Evolutionary conservation across 495 filamentous ascomycete genomes (phyloP), one percentile per base, ranked within the genome.

Genomic region (Oidiodendron maius): DNA sequence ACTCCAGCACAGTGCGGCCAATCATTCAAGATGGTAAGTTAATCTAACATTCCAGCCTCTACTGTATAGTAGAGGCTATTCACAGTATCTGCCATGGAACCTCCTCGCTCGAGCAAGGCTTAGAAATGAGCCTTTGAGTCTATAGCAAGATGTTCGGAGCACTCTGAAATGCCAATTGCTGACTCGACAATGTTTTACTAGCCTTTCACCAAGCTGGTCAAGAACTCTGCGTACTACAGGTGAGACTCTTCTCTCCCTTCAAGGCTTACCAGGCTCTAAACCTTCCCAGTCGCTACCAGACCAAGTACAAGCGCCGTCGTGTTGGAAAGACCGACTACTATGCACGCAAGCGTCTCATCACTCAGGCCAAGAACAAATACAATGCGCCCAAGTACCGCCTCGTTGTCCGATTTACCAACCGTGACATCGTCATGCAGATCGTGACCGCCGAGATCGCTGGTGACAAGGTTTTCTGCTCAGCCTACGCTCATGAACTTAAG

Each of bases 341-440:
- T 71, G 93, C 93, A 67, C 93, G 93, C 76, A 96, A 96, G 84
- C 86, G 93, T 64, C 79, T 99, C 73, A 94, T 95, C 82, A 91
- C 89, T 75, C 93, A 99, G 80, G 93, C 93, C 72, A 99, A 97
- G 89, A 97, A 97, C 88, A 97, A 97, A 82, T 98, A 96, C 86
- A 93, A 91, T 71, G 86, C 91, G 40, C 91, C 93, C 69, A 99
- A 99, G 80, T 96, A 99, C 83, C 87, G 93, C 67, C 86, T 99
- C 66, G 93, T 99, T 50, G 91, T 99, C 66, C 91, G 93, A 70
- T 99, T 99, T 87, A 96, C 94, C 82, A 97, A 97, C 82, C 86
- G 88, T 68, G 93, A 98, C 76, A 94, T 99, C 78, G 82, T 99
- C 76, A 82, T 81, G 71, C 93, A 99, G 76, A 93, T 99, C 72